Conservation (phyloP, 306 rosid genomes). For the Lathyrus sativus region DNA sequence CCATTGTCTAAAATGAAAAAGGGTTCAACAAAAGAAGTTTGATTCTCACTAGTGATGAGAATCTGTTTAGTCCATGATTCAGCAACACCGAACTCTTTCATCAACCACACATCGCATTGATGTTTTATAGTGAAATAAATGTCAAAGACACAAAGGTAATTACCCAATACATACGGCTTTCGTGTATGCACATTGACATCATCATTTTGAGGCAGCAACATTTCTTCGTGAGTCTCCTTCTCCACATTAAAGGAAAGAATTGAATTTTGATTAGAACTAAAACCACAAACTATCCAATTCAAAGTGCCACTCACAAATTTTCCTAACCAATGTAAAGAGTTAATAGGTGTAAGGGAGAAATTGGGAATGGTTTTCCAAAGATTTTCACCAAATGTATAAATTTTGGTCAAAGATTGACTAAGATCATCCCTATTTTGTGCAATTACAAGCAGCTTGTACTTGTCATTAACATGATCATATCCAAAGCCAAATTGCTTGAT, state of each 20-base stretch:
- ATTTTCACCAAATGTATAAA: constrained; percentile 13
- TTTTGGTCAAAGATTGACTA: not conserved
- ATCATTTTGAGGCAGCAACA: not conserved
- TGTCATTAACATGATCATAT: constrained; percentile 31
- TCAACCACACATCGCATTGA: constrained; percentile 14
- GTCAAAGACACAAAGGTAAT: too few species aligned
- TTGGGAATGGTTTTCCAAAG: not conserved
- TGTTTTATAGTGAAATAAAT: too few species aligned
- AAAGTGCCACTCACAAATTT: constrained; percentile 24
- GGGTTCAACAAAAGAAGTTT: too few species aligned
- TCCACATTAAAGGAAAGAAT: constrained; percentile 23
- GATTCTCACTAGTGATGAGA: not conserved
- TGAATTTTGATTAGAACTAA: not conserved
- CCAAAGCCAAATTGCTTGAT: constrained; percentile 18
- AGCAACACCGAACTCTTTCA: constrained; percentile 31
- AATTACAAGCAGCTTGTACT: constrained; percentile 9
- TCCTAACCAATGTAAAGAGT: not conserved
- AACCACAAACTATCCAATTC: constrained; percentile 9
- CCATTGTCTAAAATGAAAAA: too few species aligned
- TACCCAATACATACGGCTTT: too few species aligned
- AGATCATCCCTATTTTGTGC: not conserved
- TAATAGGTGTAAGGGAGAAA: not conserved
- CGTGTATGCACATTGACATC: too few species aligned
- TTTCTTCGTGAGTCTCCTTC: constrained; percentile 12
- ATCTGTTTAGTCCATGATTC: constrained; percentile 33